Conservation (phyloP, 164 flowering plant species). For the Macadamia integrifolia region DNA sequence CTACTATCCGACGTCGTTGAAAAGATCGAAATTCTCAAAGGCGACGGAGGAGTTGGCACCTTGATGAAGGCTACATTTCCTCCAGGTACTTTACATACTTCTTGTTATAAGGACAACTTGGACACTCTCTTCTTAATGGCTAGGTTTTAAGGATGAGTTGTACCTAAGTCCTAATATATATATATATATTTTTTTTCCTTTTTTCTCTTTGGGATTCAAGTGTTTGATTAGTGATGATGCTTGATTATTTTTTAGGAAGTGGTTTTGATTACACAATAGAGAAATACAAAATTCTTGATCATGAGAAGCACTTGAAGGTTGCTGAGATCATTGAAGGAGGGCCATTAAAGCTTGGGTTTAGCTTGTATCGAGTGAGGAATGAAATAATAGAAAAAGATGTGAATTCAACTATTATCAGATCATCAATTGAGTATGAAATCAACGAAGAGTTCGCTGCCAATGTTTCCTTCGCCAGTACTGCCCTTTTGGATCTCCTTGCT, state of each 20-base stretch:
- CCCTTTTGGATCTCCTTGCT: too few relatives aligned
- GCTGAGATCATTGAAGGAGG: neutral
- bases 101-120: too few relatives aligned
- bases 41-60: conserved; percentile 9
- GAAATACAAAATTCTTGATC: neutral
- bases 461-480: too few relatives aligned
- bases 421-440: neutral
- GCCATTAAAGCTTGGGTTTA: neutral
- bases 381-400: neutral
- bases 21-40: conserved; percentile 4
- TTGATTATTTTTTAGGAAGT: neutral
- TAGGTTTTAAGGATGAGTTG: too few relatives aligned
- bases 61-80: neutral
- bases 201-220: too few relatives aligned
- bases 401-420: neutral
- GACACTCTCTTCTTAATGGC: too few relatives aligned
- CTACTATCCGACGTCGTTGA: neutral
- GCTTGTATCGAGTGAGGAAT: neutral
- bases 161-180: too few relatives aligned
- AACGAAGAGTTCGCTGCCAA: neutral
- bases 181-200: too few relatives aligned
- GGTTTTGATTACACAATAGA: neutral
- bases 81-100: neutral
- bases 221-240: too few relatives aligned
- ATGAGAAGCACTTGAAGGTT: neutral